Percentiles rank a stretch among this genome's conserved stretches.
phyloP scores from a whole-genome alignment of 2,329 filamentous ascomycete species.

The Diaporthe helianthi region DNA sequence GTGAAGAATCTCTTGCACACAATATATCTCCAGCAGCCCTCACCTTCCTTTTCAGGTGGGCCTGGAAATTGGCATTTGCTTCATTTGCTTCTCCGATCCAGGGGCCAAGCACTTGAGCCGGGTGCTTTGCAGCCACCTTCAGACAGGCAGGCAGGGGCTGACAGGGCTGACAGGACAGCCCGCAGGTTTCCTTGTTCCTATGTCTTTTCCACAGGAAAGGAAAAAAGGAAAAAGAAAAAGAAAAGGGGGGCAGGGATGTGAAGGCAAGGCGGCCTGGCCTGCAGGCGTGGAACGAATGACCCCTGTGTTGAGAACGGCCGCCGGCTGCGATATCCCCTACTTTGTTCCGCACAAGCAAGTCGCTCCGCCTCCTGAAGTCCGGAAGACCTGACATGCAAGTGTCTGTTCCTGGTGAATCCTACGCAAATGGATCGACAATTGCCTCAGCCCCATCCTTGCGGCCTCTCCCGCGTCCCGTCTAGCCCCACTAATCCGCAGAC shows the following conservation, averaged over 20 bases:
- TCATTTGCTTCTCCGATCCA: neutral
- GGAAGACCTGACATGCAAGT: neutral
- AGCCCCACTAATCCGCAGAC: slow-evolving; percentile 5
- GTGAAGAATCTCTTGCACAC: slow-evolving; percentile 4
- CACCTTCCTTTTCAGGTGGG: slow-evolving; percentile 4
- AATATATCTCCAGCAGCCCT: neutral
- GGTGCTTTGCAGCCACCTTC: neutral
- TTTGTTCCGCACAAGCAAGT: neutral
- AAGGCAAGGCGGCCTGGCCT: neutral
- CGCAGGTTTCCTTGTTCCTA: neutral
- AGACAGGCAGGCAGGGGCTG: neutral
- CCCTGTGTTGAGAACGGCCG: neutral
- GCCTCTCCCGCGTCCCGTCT: slow-evolving; percentile 22
- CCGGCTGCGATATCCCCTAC: neutral
- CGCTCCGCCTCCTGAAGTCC: neutral
- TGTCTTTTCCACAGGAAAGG: neutral
- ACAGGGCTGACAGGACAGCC: too few species aligned
- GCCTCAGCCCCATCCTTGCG: neutral
- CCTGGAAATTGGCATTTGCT: slow-evolving; percentile 5
- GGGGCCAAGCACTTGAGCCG: neutral
- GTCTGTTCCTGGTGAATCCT: neutral
- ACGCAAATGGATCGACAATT: neutral
- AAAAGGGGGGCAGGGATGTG: too few species aligned
- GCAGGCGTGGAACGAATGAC: neutral
- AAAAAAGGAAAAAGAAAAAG: neutral